Percentiles rank a stretch among this genome's conserved stretches.
Evolutionary conservation across 495 filamentous ascomycete genomes (phyloP).

Genomic region (Cladorrhinum samala): DNA sequence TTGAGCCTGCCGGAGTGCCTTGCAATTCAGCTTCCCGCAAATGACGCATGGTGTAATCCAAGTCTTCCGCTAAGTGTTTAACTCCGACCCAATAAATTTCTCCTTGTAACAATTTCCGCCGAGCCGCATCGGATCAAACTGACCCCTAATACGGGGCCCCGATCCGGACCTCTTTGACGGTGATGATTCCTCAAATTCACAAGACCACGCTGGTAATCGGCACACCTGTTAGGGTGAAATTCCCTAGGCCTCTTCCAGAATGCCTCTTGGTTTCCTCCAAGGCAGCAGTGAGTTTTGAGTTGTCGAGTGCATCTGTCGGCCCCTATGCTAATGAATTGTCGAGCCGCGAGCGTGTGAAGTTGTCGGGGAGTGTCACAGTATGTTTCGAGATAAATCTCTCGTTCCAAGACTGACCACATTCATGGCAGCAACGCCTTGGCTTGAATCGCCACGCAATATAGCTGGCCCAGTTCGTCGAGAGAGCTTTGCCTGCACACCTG

Average conservation of each 20-base stretch:
- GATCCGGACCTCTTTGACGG: neutral
- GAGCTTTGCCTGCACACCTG: no score
- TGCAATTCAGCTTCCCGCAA: neutral
- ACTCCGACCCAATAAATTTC: neutral
- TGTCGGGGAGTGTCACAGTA: neutral
- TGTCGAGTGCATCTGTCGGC: neutral
- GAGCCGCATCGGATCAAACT: neutral
- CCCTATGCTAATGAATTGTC: neutral
- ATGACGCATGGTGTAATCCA: neutral
- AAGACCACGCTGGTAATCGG: neutral
- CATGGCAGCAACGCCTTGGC: no score
- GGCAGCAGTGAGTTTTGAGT: neutral
- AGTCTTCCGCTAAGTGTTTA: neutral
- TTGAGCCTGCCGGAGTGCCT: slow-evolving; percentile 16
- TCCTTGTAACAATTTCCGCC: neutral
- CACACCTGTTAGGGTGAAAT: no score
- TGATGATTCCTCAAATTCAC: neutral
- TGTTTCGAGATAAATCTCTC: neutral
- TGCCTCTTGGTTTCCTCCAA: neutral
- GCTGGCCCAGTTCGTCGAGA: no score
- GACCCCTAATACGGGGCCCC: neutral
- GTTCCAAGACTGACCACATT: no score
- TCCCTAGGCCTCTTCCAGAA: no score
- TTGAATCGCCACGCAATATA: no score
- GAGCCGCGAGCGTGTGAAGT: neutral